Conservation (phyloP, 768 basidiomycete genomes). For the Lactarius tabidus region DNA sequence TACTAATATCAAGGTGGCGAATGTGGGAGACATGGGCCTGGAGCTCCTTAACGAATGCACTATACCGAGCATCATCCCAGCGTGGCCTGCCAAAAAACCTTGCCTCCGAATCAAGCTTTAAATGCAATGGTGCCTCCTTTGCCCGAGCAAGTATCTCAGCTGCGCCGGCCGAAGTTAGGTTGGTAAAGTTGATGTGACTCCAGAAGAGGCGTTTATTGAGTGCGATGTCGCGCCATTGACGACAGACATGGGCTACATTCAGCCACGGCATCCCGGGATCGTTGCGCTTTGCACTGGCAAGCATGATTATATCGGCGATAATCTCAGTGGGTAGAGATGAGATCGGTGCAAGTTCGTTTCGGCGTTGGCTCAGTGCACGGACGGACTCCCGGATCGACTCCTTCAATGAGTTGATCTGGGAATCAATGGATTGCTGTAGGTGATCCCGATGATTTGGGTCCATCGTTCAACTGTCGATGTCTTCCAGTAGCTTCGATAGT, state of each 20-base stretch:
- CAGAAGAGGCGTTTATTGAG: constrained; percentile 14
- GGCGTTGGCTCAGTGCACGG: constrained; percentile 1
- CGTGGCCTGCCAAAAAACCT: not conserved
- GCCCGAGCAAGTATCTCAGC: constrained; percentile 13
- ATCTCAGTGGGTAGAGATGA: constrained; percentile 12
- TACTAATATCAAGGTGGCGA: not conserved
- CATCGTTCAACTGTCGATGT: no score
- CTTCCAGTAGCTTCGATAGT: no score
- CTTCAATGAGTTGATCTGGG: constrained; percentile 7
- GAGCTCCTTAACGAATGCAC: not conserved
- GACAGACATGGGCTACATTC: constrained; percentile 17
- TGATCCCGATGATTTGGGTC: not conserved
- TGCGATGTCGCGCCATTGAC: constrained; percentile 20
- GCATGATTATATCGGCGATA: constrained; percentile 9
- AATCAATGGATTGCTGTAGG: constrained; percentile 6
- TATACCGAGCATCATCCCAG: not conserved
- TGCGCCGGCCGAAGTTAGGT: not conserved
- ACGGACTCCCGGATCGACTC: not conserved
- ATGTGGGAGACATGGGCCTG: constrained; percentile 7
- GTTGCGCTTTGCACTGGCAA: no score
- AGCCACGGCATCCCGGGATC: constrained; percentile 16
- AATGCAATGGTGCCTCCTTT: constrained; percentile 1
- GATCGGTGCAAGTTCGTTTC: constrained; percentile 14
- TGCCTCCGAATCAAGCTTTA: no score
- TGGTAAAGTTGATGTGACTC: constrained; percentile 11